Evolutionary conservation across 1,284 basidiomycete species (phyloP), one percentile per base, ranked within the genome.

Genomic region (Naganishia albida): DNA sequence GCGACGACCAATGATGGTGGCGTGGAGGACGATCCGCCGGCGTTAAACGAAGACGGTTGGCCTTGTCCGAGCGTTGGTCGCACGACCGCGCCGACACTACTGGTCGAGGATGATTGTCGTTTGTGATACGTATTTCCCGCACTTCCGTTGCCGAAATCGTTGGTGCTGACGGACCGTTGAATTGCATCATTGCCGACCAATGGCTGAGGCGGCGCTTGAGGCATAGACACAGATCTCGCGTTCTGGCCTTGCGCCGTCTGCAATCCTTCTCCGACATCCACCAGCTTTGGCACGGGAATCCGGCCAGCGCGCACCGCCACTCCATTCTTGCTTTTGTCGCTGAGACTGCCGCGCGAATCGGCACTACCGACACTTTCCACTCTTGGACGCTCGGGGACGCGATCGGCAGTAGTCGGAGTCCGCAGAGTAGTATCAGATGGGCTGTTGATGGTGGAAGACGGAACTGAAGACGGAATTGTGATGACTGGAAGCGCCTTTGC

Each of bases 1-100:
- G 39, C 51, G 34, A 44, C 30, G 7, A 62, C 40, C 8, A 82
- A 76, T 16, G 81, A 72, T 25, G 80, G 70, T 63, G 80, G 56
- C 49, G 78, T 72, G 38, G 82, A 74, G 4, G 76, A 69, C 18
- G 74, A 57, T 28, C 71, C 59, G 20, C 77, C 62, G 25, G 44
- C 55, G 39, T 20, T 46, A 4, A 66, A 63, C 23, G 63, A 49
- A 15, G 63, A 40, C 13, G 56, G 42, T 26, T 48, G 28, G 7
- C 54, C 52, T 30, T 67, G 66, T 13, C 52, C 56, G 52, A 59
- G 62, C 30, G 67, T 63, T 18, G 70, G 55, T 46, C 60, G 46
- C 64, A 68, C 59, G 39, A 67, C 63, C 28, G 63, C 66, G 4
- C 66, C 64, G 38, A 67, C 64, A 60, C 69, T 70, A 39, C 64